Percentiles rank a stretch among this genome's conserved stretches.
These are phyloP conservation scores for Globisporangium uncinulatum DNA, from an alignment of 352 stramenopile species.

Conservation along the genomic window DNA sequence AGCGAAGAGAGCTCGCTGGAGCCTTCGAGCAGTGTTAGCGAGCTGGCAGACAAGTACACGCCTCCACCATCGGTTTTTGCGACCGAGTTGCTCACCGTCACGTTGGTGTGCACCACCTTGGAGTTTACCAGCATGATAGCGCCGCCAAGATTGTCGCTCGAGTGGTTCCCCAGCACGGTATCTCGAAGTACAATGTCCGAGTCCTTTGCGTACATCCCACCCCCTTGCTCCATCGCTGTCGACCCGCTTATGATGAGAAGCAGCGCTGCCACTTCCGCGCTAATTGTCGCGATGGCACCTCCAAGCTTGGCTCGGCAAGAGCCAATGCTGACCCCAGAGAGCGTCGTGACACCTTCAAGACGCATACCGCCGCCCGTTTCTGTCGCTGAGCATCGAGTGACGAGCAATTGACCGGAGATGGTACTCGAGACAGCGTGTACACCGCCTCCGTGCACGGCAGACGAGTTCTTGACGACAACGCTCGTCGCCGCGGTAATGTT, in stretches of 20 bases:
- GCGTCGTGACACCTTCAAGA: conserved; percentile 2
- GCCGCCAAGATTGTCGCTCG: conserved; percentile 19
- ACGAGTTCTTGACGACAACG: conserved; percentile 2
- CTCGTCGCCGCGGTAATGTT: background rate
- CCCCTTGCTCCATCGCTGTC: conserved; percentile 14
- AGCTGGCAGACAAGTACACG: conserved; percentile 20
- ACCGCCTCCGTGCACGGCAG: conserved; percentile 14
- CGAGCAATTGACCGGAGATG: conserved; percentile 2
- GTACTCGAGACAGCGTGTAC: conserved; percentile 6
- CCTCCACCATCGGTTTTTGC: conserved; percentile 28
- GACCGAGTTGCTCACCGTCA: conserved; percentile 18
- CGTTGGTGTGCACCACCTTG: conserved; percentile 18
- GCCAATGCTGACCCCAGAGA: conserved; percentile 8
- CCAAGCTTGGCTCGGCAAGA: conserved; percentile 1
- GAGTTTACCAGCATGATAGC: conserved; percentile 20
- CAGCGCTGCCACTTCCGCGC: background rate
- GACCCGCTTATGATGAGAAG: background rate
- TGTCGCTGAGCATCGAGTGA: conserved; percentile 4
- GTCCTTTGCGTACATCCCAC: conserved; percentile 19
- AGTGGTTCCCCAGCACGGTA: conserved; percentile 4
- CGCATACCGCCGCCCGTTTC: conserved; percentile 31
- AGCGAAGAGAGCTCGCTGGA: background rate
- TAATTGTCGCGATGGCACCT: conserved; percentile 3
- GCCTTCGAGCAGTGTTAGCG: conserved; percentile 4
- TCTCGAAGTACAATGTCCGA: conserved; percentile 8